Evolutionary conservation across 192 early-diverging fungal species (phyloP).

Genomic region (Funneliformis mosseae): DNA sequence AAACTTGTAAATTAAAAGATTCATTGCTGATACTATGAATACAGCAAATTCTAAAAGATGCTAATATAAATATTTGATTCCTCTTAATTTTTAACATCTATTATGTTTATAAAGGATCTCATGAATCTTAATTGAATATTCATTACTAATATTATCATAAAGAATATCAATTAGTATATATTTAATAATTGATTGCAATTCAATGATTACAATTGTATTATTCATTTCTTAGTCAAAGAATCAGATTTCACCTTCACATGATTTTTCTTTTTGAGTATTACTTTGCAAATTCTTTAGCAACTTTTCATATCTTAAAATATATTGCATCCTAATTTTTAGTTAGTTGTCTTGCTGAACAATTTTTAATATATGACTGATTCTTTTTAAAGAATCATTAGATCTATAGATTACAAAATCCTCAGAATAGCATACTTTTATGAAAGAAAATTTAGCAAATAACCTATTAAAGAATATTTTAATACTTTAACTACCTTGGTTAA

Average conservation of each 20-base stretch:
- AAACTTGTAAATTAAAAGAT: no score
- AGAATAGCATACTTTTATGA: background rate
- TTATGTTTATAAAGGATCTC: background rate
- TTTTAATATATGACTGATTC: background rate
- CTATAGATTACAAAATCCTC: background rate
- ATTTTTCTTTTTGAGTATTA: no score
- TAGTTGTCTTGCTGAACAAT: background rate
- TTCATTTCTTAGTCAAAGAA: background rate
- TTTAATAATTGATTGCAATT: no score
- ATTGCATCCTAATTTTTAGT: background rate
- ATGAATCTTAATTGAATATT: no score
- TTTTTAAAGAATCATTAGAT: constrained; percentile 8
- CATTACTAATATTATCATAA: no score
- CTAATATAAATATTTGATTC: no score
- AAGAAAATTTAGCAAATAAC: background rate
- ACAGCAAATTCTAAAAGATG: no score
- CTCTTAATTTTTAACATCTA: no score
- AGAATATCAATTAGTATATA: no score
- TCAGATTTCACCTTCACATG: no score
- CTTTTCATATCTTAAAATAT: no score
- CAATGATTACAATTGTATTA: background rate
- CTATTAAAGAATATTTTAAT: background rate
- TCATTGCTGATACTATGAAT: background rate
- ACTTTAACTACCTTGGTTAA: background rate
- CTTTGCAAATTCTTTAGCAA: no score